Percentiles rank a stretch among this genome's conserved stretches.
Evolutionary conservation across 495 filamentous ascomycete genomes (phyloP).

Genomic region (Annulohypoxylon stygium): DNA sequence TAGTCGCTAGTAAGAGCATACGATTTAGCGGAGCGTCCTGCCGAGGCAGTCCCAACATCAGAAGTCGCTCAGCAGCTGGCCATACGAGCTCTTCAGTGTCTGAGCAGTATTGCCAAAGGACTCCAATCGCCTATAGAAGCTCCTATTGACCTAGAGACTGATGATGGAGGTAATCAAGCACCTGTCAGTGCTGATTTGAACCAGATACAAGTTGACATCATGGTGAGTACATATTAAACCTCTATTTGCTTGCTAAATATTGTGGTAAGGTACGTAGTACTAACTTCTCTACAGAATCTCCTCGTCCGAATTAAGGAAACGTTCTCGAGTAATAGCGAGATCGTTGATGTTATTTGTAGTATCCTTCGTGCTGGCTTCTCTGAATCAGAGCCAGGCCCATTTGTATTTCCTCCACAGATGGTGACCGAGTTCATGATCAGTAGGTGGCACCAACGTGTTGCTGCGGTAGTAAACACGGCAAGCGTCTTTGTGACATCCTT

Average conservation of each 20-base stretch:
- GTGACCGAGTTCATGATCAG: constrained; percentile 77
- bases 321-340: constrained; percentile 72
- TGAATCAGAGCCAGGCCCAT: constrained; percentile 79
- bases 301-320: constrained; percentile 64
- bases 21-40: constrained; percentile 54
- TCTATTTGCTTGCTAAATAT: not conserved
- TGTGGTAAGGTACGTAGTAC: not conserved
- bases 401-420: constrained; percentile 79
- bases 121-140: constrained; percentile 78
- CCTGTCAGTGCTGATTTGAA: constrained; percentile 44
- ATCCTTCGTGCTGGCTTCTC: constrained; percentile 83
- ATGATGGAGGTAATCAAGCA: constrained; percentile 33
- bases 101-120: constrained; percentile 83
- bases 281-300: constrained; percentile 47
- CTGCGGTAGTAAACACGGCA: constrained; percentile 81
- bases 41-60: constrained; percentile 46
- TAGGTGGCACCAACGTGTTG: constrained; percentile 62
- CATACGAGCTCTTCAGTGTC: constrained; percentile 76
- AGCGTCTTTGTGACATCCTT: constrained; percentile 79
- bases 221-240: constrained; percentile 46
- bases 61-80: constrained; percentile 67
- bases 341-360: constrained; percentile 81
- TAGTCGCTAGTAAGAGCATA: constrained; percentile 54
- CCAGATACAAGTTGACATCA: constrained; percentile 46
- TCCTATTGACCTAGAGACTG: constrained; percentile 73